A percentile compares a stretch with the other conserved stretches of the same genome.
These are phyloP conservation scores for Cytospora chrysosperma DNA, from an alignment of 2,329 filamentous ascomycete genomes.

Conservation along the genomic window DNA sequence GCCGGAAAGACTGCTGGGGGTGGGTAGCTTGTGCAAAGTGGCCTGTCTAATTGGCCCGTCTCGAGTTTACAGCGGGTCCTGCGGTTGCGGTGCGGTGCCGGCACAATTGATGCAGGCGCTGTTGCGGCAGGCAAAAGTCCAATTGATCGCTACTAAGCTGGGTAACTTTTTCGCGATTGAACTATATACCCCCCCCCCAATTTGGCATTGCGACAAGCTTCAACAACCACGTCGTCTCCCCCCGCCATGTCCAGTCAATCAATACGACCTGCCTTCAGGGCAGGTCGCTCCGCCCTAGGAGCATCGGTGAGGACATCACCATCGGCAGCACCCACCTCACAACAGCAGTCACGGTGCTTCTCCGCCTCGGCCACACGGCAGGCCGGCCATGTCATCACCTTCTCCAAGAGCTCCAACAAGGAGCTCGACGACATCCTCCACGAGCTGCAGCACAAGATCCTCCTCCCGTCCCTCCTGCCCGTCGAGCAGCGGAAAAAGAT, in stretches of 20 bases:
- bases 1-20: slow-evolving; percentile 6
- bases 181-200: slow-evolving; percentile 8
- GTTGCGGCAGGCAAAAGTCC: background rate
- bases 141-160: background rate
- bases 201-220: slow-evolving; percentile 8
- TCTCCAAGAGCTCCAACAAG: slow-evolving; percentile 50
- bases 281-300: slow-evolving; percentile 25
- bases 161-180: slow-evolving; percentile 20
- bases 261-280: slow-evolving; percentile 28
- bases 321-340: slow-evolving; percentile 12
- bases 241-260: slow-evolving; percentile 28
- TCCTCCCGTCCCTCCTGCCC: slow-evolving; percentile 61
- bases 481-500: slow-evolving; percentile 53
- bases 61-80: background rate
- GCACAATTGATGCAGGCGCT: background rate
- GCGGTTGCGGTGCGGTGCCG: background rate
- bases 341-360: slow-evolving; percentile 26
- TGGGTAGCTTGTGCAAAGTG: slow-evolving; percentile 6
- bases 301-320: slow-evolving; percentile 20
- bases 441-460: slow-evolving; percentile 55
- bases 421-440: slow-evolving; percentile 54
- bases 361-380: slow-evolving; percentile 28
- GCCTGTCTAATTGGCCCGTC: background rate
- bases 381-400: slow-evolving; percentile 40
- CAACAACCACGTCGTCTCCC: slow-evolving; percentile 2